A percentile compares a stretch with the other conserved stretches of the same genome.
Conservation (phyloP, 2,329 filamentous ascomycete genomes). For the Aspergillus latus region DNA sequence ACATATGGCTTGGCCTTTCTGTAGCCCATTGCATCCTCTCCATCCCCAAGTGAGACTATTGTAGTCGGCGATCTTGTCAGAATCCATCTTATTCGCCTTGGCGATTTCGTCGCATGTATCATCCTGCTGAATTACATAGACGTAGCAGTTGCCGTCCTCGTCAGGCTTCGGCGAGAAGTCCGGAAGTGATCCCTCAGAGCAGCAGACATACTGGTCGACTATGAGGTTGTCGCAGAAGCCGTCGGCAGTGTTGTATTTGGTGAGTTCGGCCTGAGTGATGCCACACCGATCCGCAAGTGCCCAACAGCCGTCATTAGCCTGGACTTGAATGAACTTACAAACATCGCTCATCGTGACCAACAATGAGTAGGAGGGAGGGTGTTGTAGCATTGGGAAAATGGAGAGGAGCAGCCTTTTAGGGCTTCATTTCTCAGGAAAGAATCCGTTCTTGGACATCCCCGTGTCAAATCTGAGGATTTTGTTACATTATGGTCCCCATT, state of each 20-base stretch:
- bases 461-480: too few species aligned
- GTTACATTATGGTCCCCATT: too few species aligned
- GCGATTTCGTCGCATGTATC: constrained; percentile 36
- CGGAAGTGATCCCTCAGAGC: constrained; percentile 13
- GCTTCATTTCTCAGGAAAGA: too few species aligned
- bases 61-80: constrained; percentile 37
- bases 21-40: constrained; percentile 39
- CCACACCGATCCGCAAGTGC: constrained; percentile 16
- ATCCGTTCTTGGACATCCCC: too few species aligned
- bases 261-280: constrained; percentile 9
- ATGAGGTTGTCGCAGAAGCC: constrained; percentile 15
- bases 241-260: constrained; percentile 7
- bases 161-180: constrained; percentile 33
- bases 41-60: constrained; percentile 51
- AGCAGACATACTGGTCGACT: constrained; percentile 30
- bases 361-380: background rate
- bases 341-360: background rate
- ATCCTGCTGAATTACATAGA: constrained; percentile 32
- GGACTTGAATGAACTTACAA: background rate
- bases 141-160: constrained; percentile 40
- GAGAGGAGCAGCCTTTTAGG: too few species aligned
- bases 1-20: constrained; percentile 37
- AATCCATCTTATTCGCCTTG: constrained; percentile 33
- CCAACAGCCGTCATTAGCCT: constrained; percentile 11
- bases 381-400: too few species aligned